phyloP scores from a whole-genome alignment of 2,329 filamentous ascomycete species.

The Colletotrichum kahawae region DNA sequence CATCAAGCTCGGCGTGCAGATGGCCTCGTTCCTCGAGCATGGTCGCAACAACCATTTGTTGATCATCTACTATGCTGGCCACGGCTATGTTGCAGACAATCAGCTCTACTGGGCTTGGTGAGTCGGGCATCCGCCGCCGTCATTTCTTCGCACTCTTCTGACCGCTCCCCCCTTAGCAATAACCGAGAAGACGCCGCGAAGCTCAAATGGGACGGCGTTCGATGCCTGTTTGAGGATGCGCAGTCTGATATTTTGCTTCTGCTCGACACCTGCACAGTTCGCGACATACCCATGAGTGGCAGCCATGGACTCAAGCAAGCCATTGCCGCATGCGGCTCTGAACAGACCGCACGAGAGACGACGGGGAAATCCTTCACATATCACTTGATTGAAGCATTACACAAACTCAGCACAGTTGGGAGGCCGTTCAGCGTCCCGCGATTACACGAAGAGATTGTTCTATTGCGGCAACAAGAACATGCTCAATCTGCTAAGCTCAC shows the following conservation, averaged over 20 bases:
- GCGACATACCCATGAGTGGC: slow-evolving; percentile 53
- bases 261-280: slow-evolving; percentile 65
- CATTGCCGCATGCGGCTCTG: slow-evolving; percentile 63
- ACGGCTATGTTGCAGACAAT: slow-evolving; percentile 62
- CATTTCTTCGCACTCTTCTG: slow-evolving; percentile 31
- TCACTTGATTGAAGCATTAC: slow-evolving; percentile 60
- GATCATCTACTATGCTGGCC: slow-evolving; percentile 69
- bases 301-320: slow-evolving; percentile 65
- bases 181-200: slow-evolving; percentile 61
- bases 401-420: slow-evolving; percentile 51
- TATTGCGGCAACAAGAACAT: slow-evolving; percentile 49
- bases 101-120: slow-evolving; percentile 73
- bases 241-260: slow-evolving; percentile 67
- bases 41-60: slow-evolving; percentile 63
- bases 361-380: slow-evolving; percentile 63
- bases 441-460: slow-evolving; percentile 61
- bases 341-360: slow-evolving; percentile 50
- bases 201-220: slow-evolving; percentile 68
- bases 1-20: slow-evolving; percentile 65
- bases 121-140: slow-evolving; percentile 34
- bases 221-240: slow-evolving; percentile 66
- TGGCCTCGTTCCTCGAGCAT: slow-evolving; percentile 64
- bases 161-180: slow-evolving; percentile 52
- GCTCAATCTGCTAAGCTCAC: slow-evolving; percentile 45
- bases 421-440: slow-evolving; percentile 62